Evolutionary conservation across 208 protist species (phyloP).

Genomic region (Leishmania guyanensis): DNA sequence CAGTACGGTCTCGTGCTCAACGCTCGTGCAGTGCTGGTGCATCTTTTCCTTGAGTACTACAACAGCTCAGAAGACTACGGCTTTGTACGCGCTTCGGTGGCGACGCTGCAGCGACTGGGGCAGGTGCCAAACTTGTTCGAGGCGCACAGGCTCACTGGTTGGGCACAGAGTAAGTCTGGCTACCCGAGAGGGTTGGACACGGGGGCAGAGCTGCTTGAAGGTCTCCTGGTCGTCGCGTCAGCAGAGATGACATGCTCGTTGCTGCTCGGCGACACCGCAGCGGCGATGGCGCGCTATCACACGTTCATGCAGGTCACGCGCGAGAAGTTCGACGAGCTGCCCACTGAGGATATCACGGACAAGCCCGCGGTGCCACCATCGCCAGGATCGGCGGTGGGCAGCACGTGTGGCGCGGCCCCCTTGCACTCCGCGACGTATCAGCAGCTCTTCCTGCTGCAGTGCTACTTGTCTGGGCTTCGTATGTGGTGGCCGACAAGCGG

Average conservation of each 20-base stretch:
- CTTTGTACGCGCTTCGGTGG: constrained; percentile 35
- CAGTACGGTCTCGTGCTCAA: constrained; percentile 74
- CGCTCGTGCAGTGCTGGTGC: constrained; percentile 44
- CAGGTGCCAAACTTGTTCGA: constrained; percentile 62
- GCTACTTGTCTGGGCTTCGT: constrained; percentile 55
- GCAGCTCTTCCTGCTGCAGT: constrained; percentile 72
- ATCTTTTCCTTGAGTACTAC: constrained; percentile 81
- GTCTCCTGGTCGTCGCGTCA: constrained; percentile 60
- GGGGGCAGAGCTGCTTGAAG: constrained; percentile 60
- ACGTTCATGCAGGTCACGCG: constrained; percentile 61
- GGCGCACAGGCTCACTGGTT: constrained; percentile 22
- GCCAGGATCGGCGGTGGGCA: neutral
- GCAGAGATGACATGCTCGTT: constrained; percentile 62
- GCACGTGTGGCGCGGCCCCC: neutral
- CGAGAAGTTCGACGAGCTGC: constrained; percentile 75
- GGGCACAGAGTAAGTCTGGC: constrained; percentile 22
- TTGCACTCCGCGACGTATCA: constrained; percentile 33
- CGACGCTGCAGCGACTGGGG: constrained; percentile 58
- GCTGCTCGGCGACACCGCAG: constrained; percentile 40
- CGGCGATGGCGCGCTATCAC: constrained; percentile 43
- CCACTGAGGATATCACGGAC: constrained; percentile 3
- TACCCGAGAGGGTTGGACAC: constrained; percentile 56
- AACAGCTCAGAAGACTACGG: constrained; percentile 87
- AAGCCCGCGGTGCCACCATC: neutral
- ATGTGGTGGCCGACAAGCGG: constrained; percentile 43